These are phyloP conservation scores for Aspergillus clavatus DNA, from an alignment of 2,329 filamentous ascomycete species.

Conservation along the genomic window DNA sequence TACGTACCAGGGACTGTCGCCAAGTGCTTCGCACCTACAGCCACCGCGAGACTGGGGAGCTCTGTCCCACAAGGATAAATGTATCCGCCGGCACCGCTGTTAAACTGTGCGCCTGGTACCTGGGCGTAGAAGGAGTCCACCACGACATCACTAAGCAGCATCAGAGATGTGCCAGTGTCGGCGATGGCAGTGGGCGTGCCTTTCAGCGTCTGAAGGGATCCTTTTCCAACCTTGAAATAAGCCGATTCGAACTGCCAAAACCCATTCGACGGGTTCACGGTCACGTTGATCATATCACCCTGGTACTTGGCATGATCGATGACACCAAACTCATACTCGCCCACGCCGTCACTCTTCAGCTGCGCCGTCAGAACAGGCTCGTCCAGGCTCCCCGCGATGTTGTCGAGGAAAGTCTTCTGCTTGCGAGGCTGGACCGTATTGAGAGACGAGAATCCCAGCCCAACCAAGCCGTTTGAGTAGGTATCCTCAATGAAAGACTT, in stretches of 20 bases:
- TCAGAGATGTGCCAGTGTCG: conserved; percentile 65
- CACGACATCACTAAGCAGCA: conserved; percentile 56
- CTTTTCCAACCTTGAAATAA: conserved; percentile 52
- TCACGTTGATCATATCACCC: conserved; percentile 58
- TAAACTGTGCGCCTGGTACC: conserved; percentile 49
- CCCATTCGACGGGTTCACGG: conserved; percentile 57
- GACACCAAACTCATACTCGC: conserved; percentile 69
- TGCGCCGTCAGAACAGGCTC: conserved; percentile 67
- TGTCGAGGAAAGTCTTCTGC: conserved; percentile 72
- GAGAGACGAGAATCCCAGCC: conserved; percentile 61
- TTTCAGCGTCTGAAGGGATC: conserved; percentile 31
- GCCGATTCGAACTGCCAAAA: conserved; percentile 65
- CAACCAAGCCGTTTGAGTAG: conserved; percentile 64
- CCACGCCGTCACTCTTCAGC: conserved; percentile 55
- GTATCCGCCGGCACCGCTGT: conserved; percentile 44
- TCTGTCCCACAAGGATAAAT: conserved; percentile 54
- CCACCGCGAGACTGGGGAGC: conserved; percentile 53
- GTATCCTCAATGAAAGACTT: conserved; percentile 55
- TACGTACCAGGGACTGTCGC: conserved; percentile 53
- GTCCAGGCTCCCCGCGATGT: conserved; percentile 56
- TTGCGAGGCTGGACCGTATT: conserved; percentile 60
- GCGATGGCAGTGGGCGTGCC: conserved; percentile 48
- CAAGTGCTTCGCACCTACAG: conserved; percentile 47
- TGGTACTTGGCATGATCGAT: conserved; percentile 61
- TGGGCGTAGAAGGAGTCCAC: conserved; percentile 56